Base-by-base conservation (phyloP, 768 basidiomycete genomes). In the Termitomyces titanicus region DNA sequence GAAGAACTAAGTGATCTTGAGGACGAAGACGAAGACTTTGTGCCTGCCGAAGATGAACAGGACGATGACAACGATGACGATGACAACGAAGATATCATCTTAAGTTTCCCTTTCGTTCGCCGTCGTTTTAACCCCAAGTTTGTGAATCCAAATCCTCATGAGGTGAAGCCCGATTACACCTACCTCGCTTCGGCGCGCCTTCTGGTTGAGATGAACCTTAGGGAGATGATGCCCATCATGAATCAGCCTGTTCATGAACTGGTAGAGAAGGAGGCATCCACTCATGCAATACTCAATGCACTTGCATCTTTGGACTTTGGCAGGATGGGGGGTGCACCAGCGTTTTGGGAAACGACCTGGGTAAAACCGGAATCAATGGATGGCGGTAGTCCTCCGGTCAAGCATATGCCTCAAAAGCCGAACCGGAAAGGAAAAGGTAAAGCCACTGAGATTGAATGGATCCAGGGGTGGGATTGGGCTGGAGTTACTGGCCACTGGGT, bases 401-500 rank as follows among this genome's bases (percentile, higher is more conserved):
- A 27, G 5, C 46, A 18, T n/a, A 15, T 7, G 5, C 25, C 35
- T 7, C 40, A 13, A 25, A 39, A 47, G 50, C 29, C 43, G 44
- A 63, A 60, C 24, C 60, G 66, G 13, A 70, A 68, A 35, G 61
- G 60, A 10, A 64, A 63, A 39, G 61, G 46, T 12, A 60, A 59
- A 1, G 58, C 50, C 6, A 44, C 34, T 5, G 58, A 59, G 2
- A 25, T 52, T 10, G 60, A 63, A 29, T 62, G 57, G 22, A 59
- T 65, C 6, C 61, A 64, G 5, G 81, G 81, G 4, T 82, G 80
- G 80, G 82, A 83, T 61, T 84, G 83, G 82, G 83, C 81, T 1
- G 82, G 80, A 8, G 79, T 76, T 2, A 64, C 71, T 40, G 82
- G 82, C 17, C 68, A 74, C 47, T 84, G 82, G 81, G 73, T 74